phyloP scores from a whole-genome alignment of 2,329 filamentous ascomycete genomes.

The Fusarium torulosum region DNA sequence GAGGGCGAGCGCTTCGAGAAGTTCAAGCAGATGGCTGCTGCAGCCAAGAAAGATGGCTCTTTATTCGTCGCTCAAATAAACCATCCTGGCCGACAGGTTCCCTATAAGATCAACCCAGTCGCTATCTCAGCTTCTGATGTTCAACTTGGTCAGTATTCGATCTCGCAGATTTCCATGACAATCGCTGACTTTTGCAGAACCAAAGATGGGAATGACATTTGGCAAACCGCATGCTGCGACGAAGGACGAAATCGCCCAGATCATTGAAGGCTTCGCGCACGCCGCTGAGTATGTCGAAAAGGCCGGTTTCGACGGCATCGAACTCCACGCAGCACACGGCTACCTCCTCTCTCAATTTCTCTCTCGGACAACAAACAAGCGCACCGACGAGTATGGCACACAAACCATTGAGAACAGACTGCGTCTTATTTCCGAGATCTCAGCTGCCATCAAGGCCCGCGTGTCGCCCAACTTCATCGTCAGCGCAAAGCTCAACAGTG shows the following conservation, averaged over 20 bases:
- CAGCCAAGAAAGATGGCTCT: conserved; percentile 68
- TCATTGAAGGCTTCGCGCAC: conserved; percentile 72
- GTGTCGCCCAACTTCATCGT: conserved; percentile 57
- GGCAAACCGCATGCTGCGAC: conserved; percentile 67
- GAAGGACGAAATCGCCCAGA: conserved; percentile 66
- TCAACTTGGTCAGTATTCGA: conserved; percentile 44
- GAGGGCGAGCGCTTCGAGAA: conserved; percentile 71
- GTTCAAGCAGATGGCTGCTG: conserved; percentile 68
- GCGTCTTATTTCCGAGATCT: conserved; percentile 60
- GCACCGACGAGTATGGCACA: conserved; percentile 64
- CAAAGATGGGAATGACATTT: conserved; percentile 50
- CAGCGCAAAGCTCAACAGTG: conserved; percentile 68
- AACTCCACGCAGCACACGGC: conserved; percentile 67
- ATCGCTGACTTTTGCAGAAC: conserved; percentile 13
- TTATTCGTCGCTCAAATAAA: conserved; percentile 72
- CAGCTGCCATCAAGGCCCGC: conserved; percentile 50
- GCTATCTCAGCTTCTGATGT: conserved; percentile 60
- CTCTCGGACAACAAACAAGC: conserved; percentile 61
- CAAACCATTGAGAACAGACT: conserved; percentile 58
- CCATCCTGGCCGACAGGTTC: conserved; percentile 59
- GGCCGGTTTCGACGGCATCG: conserved; percentile 68
- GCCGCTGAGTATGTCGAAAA: conserved; percentile 72
- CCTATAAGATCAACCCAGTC: conserved; percentile 47
- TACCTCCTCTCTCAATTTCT: conserved; percentile 67
- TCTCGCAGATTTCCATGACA: too few species aligned